A percentile compares a stretch with the other conserved stretches of the same genome.
These are phyloP conservation scores for Chalciporus sp. DNA, from an alignment of 1,284 basidiomycete species.

Conservation along the genomic window DNA sequence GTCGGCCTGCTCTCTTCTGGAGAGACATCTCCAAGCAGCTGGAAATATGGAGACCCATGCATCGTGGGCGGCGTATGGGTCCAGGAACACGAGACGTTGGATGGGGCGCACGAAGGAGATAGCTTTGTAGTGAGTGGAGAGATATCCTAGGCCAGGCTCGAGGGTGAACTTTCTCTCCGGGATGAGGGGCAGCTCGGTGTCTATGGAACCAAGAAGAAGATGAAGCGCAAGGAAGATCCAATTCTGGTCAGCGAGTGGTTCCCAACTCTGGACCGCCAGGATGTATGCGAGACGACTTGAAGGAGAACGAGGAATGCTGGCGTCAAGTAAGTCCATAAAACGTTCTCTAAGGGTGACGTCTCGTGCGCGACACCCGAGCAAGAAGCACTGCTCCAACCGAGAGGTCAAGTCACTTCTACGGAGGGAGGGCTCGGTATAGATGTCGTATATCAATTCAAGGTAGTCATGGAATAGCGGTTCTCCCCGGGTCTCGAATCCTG, in stretches of 20 bases:
- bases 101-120: conserved; percentile 74
- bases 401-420: conserved; percentile 94
- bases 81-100: conserved; percentile 84
- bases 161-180: conserved; percentile 37
- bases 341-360: conserved; percentile 81
- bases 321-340: conserved; percentile 92
- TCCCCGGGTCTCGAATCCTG: conserved; percentile 80
- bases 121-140: conserved; percentile 51
- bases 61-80: conserved; percentile 77
- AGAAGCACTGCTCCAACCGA: conserved; percentile 90
- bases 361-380: conserved; percentile 88
- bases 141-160: conserved; percentile 33
- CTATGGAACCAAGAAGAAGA: conserved; percentile 84
- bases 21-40: conserved; percentile 86
- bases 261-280: conserved; percentile 95
- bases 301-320: conserved; percentile 84
- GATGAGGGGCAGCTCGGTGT: conserved; percentile 56
- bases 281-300: conserved; percentile 88
- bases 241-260: conserved; percentile 88
- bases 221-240: conserved; percentile 96
- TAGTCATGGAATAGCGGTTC: conserved; percentile 81
- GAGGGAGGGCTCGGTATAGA: conserved; percentile 87
- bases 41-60: conserved; percentile 93
- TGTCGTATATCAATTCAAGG: conserved; percentile 90
- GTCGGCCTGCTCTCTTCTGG: conserved; percentile 86